Conservation (phyloP, 2,329 filamentous ascomycete species). For the Thyridium curvatum region DNA sequence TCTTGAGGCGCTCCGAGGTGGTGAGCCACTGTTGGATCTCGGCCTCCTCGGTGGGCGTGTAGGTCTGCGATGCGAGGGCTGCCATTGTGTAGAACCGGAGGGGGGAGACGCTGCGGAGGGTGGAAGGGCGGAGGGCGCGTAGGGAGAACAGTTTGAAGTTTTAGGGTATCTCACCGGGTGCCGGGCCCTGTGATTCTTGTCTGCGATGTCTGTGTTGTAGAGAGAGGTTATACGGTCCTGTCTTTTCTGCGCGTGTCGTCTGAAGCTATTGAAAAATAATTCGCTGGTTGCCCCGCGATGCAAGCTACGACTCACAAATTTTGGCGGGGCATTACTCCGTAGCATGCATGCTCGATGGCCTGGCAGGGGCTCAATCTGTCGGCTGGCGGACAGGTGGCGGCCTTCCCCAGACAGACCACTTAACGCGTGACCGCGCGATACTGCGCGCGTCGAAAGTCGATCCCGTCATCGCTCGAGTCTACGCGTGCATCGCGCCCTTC, state of each 20-base stretch:
- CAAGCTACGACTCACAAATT: constrained; percentile 9
- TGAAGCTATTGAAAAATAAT: neutral
- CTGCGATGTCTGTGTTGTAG: no score
- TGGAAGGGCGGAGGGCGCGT: constrained; percentile 23
- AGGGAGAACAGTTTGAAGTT: constrained; percentile 39
- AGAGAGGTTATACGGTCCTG: no score
- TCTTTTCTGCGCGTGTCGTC: no score
- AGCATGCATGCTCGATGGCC: no score
- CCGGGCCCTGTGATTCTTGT: constrained; percentile 2
- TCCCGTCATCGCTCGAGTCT: neutral
- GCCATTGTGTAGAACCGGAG: constrained; percentile 49
- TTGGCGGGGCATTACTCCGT: neutral
- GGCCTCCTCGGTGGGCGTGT: constrained; percentile 72
- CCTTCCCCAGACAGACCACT: neutral
- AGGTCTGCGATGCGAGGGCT: constrained; percentile 60
- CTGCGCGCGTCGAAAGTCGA: no score
- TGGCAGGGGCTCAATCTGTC: no score
- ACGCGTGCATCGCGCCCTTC: constrained; percentile 1
- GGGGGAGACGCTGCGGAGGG: constrained; percentile 25
- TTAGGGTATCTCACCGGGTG: constrained; percentile 5
- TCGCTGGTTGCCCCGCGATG: no score
- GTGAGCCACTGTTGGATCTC: constrained; percentile 88
- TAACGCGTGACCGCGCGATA: constrained; percentile 2
- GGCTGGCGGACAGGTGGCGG: no score
- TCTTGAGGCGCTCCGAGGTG: constrained; percentile 64